Base-by-base conservation (phyloP, 768 basidiomycete species). In the Xerocomus brunneocitrinus region DNA sequence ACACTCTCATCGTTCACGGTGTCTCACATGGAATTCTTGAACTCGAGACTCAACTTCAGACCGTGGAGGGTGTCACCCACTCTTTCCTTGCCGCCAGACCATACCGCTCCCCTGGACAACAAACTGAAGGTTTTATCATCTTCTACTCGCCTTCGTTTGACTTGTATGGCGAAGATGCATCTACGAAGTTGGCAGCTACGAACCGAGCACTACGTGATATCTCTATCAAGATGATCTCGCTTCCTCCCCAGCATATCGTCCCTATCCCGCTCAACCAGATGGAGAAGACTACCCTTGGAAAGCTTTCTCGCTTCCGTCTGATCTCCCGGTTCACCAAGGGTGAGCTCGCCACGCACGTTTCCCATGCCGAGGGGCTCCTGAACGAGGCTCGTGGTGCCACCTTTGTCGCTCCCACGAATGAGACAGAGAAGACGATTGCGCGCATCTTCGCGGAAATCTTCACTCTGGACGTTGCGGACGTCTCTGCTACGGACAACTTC, bases 1-100 rank as follows among this genome's bases (percentile, higher is more conserved):
- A 75, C 27, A 71, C 67, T n/a, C 58, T 77, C 56, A 76, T 75
- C 53, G 71, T 76, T 49, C 74, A 77, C 44, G 75, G 76, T 35
- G 69, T 75, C 49, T 76, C 74, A 19, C 69, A 74, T 52, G 67
- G 71, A 36, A 65, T 71, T 35, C 64, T 67, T 2, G 74, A 75
- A 47, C 63, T 73, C 3, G 73, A 74, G 58, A 65, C 67, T 30
- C 70, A 73, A 50, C 60, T 77, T 35, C 74, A 77, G 60, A 71
- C 67, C 4, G 60, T 74, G 7, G 64, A 67, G 1, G 73, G 73
- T 24, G 62, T 72, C 49, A 60, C 60, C 5, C 66, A 70, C 35
- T 70, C 73, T 9, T 70, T 62, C 57, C 64, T 75, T 31, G 69
- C 66, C 45, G 71, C 69, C 52, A 63, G 67, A 32, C 72, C 74